Evolutionary conservation across 148 eudicot species (phyloP), one percentile per base, ranked within the genome.

Genomic region (Rhododendron simsii): DNA sequence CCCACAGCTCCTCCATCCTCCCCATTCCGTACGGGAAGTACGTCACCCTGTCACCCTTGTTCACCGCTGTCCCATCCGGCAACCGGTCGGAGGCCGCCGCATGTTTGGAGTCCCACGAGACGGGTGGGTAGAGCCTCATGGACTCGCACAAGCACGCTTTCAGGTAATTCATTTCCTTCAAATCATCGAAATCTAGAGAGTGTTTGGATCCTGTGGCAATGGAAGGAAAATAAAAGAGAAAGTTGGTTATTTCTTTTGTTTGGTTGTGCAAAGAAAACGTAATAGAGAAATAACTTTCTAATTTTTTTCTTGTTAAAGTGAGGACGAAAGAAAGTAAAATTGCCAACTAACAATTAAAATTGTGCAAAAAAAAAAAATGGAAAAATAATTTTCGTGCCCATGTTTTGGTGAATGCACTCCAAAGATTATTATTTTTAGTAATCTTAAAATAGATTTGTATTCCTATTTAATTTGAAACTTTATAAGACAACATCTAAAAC

Each of bases 71-170:
- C 44, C 98, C 98, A 67, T 96, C 98, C 0, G 98, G 99, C 61
- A 96, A 89, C 16, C 90, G 88, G 81, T 96, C 99, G 55, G 93
- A 91, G 2, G 28, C 74, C 12, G 63, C 87, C 5, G 98, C 98
- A 53, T 96, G 98, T 80, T 96, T 96, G 6, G 98, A 96, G 90
- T 96, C 98, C 98, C 98, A 96, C n/a, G 89, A 92, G 44, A 96
- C 98, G 14, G 98, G 98, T 4, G 98, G 98, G 63, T 93, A 96
- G 1, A 96, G 90, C 89, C 98, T 87, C 98, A 96, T 93, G 3
- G 94, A 81, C 86, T 96, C 98, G 50, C 93, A 93, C 39, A 96
- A 35, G 33, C 96, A 95, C 0, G 98, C 96, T 44, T 93, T 95
- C 69, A 91, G 1, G 76, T 82, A 94, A 1, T 80, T 90, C 96